These are phyloP conservation scores for Zanthoxylum bungeanum DNA, from an alignment of 345 rosid genomes.

Conservation along the genomic window DNA sequence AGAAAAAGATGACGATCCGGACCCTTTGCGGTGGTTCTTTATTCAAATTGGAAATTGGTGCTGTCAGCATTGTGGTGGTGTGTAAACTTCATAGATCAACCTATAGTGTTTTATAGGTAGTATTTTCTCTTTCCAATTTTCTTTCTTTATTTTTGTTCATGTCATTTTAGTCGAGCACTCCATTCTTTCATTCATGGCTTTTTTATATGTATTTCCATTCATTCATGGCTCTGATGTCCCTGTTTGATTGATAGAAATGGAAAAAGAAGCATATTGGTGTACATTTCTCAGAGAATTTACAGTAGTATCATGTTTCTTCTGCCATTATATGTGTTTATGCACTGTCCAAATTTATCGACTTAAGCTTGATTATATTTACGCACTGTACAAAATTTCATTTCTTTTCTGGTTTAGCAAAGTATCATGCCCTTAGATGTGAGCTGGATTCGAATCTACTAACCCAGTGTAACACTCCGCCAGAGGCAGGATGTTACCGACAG, in stretches of 20 bases:
- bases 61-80: slow-evolving; percentile 50
- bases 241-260: not conserved
- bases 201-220: slow-evolving; percentile 26
- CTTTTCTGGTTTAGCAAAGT: not conserved
- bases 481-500: no score
- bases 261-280: not conserved
- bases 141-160: slow-evolving; percentile 9
- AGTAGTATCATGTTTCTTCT: not conserved
- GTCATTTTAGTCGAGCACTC: slow-evolving; percentile 17
- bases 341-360: not conserved
- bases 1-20: slow-evolving; percentile 44
- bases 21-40: slow-evolving; percentile 64
- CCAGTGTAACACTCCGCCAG: no score
- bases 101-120: slow-evolving; percentile 18
- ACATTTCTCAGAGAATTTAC: not conserved
- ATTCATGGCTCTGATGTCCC: slow-evolving; percentile 17
- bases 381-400: not conserved
- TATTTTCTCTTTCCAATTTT: not conserved
- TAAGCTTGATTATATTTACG: not conserved
- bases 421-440: not conserved
- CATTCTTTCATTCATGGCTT: slow-evolving; percentile 44
- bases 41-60: slow-evolving; percentile 64
- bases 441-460: not conserved
- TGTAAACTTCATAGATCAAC: slow-evolving; percentile 19
- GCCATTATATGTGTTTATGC: slow-evolving; percentile 13